Conservation (phyloP, 2,329 filamentous ascomycete genomes). For the Penicillium expansum region DNA sequence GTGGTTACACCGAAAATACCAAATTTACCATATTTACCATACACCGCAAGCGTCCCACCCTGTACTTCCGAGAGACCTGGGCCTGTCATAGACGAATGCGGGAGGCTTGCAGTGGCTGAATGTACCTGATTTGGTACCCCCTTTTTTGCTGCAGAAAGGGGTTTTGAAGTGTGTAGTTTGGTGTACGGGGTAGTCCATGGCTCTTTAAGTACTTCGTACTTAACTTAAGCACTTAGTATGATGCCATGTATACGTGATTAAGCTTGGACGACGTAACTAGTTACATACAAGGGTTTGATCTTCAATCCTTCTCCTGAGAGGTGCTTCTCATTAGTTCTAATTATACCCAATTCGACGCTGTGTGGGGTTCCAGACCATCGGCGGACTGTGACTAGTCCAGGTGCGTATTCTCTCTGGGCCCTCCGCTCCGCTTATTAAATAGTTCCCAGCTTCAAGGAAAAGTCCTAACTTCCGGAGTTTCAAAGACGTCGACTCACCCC, state of each 20-base stretch:
- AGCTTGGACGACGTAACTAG: neutral
- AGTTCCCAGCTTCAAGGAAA: conserved; percentile 14
- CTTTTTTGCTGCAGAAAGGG: neutral
- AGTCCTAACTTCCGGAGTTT: conserved; percentile 10
- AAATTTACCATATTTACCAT: neutral
- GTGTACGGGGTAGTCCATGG: too few relatives aligned
- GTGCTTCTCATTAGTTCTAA: conserved; percentile 9
- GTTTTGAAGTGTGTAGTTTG: too few relatives aligned
- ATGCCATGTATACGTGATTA: neutral
- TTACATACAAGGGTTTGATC: neutral
- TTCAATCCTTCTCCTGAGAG: conserved; percentile 3
- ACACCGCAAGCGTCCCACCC: neutral
- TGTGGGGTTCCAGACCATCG: conserved; percentile 11
- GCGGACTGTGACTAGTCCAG: conserved; percentile 3
- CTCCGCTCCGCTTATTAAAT: conserved; percentile 19
- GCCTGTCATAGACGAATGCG: neutral
- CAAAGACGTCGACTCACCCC: conserved; percentile 26
- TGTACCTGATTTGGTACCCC: conserved; percentile 1
- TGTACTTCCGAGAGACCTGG: neutral
- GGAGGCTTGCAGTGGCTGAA: neutral
- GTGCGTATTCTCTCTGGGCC: conserved; percentile 9
- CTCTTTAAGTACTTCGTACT: too few relatives aligned
- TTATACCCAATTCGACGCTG: conserved; percentile 3
- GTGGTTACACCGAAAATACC: neutral
- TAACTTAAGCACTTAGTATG: too few relatives aligned